phyloP scores from a whole-genome alignment of 2,329 filamentous ascomycete genomes.

The Myrmaecium sp. region DNA sequence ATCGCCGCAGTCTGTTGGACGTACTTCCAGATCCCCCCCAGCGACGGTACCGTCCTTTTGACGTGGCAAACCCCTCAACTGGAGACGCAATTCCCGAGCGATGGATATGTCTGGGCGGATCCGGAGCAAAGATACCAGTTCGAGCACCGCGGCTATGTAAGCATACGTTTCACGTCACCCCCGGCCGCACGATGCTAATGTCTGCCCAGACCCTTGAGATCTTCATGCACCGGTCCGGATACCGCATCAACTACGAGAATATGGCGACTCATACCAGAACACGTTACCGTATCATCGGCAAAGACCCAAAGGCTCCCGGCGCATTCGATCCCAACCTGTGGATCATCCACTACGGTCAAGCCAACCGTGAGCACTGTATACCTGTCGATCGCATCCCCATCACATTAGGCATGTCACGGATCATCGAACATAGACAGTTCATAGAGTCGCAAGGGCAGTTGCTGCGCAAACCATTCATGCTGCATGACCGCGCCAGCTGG shows the following conservation, averaged over 20 bases:
- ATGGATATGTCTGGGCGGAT: slow-evolving; percentile 84
- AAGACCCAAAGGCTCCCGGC: slow-evolving; percentile 50
- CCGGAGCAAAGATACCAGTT: slow-evolving; percentile 62
- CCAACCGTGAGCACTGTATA: slow-evolving; percentile 57
- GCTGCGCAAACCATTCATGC: slow-evolving; percentile 87
- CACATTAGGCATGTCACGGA: slow-evolving; percentile 38
- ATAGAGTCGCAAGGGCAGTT: slow-evolving; percentile 55
- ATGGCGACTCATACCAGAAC: slow-evolving; percentile 62
- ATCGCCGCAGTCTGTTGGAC: slow-evolving; percentile 83
- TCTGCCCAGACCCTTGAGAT: slow-evolving; percentile 66
- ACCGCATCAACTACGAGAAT: slow-evolving; percentile 53
- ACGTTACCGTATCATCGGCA: slow-evolving; percentile 72
- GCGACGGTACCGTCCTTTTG: slow-evolving; percentile 66
- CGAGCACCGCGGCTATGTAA: slow-evolving; percentile 52
- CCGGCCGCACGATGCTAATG: slow-evolving; percentile 3
- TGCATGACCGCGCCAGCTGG: slow-evolving; percentile 80
- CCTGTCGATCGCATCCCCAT: slow-evolving; percentile 51
- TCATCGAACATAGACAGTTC: slow-evolving; percentile 43
- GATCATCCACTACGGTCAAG: slow-evolving; percentile 76
- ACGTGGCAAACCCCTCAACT: slow-evolving; percentile 71
- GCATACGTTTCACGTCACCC: slow-evolving; percentile 4
- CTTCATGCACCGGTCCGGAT: slow-evolving; percentile 67
- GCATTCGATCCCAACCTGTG: slow-evolving; percentile 68
- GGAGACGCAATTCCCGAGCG: slow-evolving; percentile 64
- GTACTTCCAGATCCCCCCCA: slow-evolving; percentile 60